Evolutionary conservation across 1,284 basidiomycete genomes (phyloP).

Genomic region (Marasmius sp.): DNA sequence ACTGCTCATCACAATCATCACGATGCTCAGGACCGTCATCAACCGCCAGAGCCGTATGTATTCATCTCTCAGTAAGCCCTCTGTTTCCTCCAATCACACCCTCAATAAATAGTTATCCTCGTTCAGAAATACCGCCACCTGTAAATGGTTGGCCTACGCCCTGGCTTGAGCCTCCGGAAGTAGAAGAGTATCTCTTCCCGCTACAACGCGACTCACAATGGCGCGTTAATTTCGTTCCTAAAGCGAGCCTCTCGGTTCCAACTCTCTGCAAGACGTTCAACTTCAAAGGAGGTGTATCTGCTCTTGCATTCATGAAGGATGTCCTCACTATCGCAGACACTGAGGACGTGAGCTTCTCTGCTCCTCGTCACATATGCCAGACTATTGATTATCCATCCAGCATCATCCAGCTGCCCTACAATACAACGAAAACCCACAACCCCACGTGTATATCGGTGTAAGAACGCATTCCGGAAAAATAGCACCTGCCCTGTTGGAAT

Average conservation of each 20-base stretch:
- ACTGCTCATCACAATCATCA: not conserved
- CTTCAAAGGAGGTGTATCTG: not conserved
- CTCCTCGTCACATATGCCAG: not conserved
- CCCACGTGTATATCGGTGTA: not conserved
- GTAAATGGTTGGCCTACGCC: constrained; percentile 4
- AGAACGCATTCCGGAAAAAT: constrained; percentile 3
- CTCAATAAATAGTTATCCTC: not conserved
- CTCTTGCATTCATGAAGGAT: constrained; percentile 1
- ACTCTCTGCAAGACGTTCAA: not conserved
- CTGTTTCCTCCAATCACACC: not conserved
- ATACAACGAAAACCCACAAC: not conserved
- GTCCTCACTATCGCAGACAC: constrained; percentile 1
- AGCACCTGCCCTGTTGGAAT: not conserved
- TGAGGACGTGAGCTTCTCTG: not conserved
- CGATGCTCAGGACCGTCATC: not conserved
- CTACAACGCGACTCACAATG: not conserved
- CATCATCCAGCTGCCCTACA: constrained; percentile 1
- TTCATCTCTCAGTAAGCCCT: not conserved
- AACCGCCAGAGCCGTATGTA: not conserved
- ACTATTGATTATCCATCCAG: not conserved
- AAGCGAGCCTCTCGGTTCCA: not conserved
- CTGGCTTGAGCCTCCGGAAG: constrained; percentile 1
- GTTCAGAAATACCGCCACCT: not conserved
- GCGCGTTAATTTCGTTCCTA: not conserved
- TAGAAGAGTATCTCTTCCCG: constrained; percentile 1